Base-by-base conservation (phyloP, 345 rosid genomes). In the Acer yangbiense region DNA sequence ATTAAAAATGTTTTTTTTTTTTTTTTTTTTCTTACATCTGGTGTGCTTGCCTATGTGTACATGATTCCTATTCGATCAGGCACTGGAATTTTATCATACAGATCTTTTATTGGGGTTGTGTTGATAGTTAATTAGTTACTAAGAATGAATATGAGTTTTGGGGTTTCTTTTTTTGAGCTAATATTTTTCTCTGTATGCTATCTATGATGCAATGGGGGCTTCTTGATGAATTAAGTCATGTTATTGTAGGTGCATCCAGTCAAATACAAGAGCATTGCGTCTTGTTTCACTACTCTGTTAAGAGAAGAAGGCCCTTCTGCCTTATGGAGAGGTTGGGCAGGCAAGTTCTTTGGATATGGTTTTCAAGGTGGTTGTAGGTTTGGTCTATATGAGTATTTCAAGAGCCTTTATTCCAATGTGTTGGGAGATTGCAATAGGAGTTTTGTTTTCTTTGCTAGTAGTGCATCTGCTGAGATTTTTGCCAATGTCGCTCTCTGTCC, bases 271-370 rank as follows among this genome's bases (percentile, higher is more conserved):
- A 86, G 83, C 73, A 88, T 87, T 48, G 83, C 83, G 1, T 78
- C 89, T 0, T 85, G 92, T 65, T 90, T 86, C 69, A 80, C 83
- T 2, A 83, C 79, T 6, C 83, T 90, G 1, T 81, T 87, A 71
- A 85, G 80, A 82, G 92, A 87, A 75, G 85, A 88, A 83, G 94
- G 94, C 0, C 81, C 69, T 74, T 76, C 85, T 3, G 80, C 86
- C 64, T 86, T 90, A 43, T 88, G 92, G 92, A 84, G 92, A 80
- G 94, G 92, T 76, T 90, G 89, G 94, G 83, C 87, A 2, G 83
- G 86, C 70, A 88, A 87, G 88, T 82, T 87, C 20, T 82, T 88
- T 75, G 92, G 92, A 6, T 90, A 88, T 72, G 94, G 92, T 78
- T 84, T 72, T 76, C 89, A 90, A 86, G 94, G 92, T 55, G 92